Evolutionary conservation across 2,329 filamentous ascomycete genomes (phyloP).

Genomic region (Xylariaceae sp.): DNA sequence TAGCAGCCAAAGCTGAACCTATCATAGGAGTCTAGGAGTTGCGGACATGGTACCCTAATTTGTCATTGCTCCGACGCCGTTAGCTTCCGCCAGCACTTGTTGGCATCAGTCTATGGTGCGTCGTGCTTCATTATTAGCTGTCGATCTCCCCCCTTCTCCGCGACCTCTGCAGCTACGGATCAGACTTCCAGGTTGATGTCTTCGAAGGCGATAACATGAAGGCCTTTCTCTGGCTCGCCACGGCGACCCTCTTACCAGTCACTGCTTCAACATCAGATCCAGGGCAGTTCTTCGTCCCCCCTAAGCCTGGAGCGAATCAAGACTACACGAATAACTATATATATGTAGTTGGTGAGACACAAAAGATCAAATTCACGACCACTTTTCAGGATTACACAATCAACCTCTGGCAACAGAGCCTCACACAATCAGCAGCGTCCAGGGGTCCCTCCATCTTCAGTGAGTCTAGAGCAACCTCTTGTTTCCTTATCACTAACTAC

Average conservation of each 20-base stretch:
- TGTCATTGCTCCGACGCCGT: too few relatives aligned
- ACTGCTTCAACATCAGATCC: neutral
- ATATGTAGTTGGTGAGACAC: conserved; percentile 15
- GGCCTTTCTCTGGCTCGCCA: neutral
- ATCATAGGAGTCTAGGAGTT: too few relatives aligned
- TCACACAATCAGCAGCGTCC: conserved; percentile 8
- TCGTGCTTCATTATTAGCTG: too few relatives aligned
- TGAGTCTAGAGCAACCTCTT: neutral
- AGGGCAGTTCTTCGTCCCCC: conserved; percentile 28
- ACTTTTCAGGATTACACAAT: conserved; percentile 34
- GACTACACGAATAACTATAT: conserved; percentile 21
- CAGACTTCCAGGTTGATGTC: too few relatives aligned
- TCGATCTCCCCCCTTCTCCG: too few relatives aligned
- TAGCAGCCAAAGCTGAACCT: too few relatives aligned
- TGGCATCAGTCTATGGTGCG: too few relatives aligned
- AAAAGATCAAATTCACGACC: conserved; percentile 35
- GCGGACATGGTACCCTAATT: too few relatives aligned
- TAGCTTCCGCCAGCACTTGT: too few relatives aligned
- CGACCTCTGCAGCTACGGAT: too few relatives aligned
- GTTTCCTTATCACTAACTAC: neutral
- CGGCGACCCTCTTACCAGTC: neutral
- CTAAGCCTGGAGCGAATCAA: conserved; percentile 2
- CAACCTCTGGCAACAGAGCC: conserved; percentile 36
- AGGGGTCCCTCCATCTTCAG: conserved; percentile 28
- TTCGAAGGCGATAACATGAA: too few relatives aligned